A percentile compares a stretch with the other conserved stretches of the same genome.
These are phyloP conservation scores for Nematocida sp. DNA, from an alignment of 371 early-diverging fungal genomes.

Conservation along the genomic window DNA sequence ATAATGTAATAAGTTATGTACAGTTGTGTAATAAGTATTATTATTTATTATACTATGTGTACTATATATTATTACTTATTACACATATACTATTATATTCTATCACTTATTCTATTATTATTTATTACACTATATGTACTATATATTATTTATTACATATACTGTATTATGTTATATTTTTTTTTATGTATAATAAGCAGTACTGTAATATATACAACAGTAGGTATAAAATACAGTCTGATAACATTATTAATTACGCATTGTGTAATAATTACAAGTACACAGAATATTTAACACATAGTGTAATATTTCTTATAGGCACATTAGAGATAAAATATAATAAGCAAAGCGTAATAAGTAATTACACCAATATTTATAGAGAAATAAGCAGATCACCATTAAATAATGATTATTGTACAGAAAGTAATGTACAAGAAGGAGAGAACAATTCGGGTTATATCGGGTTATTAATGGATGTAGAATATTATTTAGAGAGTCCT, in stretches of 20 bases:
- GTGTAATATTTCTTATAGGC: constrained; percentile 10
- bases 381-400: background rate
- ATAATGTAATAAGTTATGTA: too few relatives aligned
- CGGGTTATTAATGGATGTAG: background rate
- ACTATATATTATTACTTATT: background rate
- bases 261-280: background rate
- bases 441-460: background rate
- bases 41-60: background rate
- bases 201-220: constrained; percentile 7
- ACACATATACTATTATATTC: background rate
- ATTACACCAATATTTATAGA: background rate
- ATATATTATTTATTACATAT: background rate
- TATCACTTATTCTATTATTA: too few relatives aligned
- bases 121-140: too few relatives aligned
- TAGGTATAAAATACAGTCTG: background rate
- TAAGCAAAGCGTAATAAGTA: background rate
- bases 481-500: constrained; percentile 13
- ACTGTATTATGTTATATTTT: background rate
- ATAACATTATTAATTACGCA: background rate
- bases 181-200: constrained; percentile 8
- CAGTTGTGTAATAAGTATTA: too few relatives aligned
- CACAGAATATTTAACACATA: background rate
- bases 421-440: background rate
- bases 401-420: background rate
- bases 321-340: constrained; percentile 11